These are phyloP conservation scores for Hirschioporus abietinus DNA, from an alignment of 768 basidiomycete species.

Conservation along the genomic window DNA sequence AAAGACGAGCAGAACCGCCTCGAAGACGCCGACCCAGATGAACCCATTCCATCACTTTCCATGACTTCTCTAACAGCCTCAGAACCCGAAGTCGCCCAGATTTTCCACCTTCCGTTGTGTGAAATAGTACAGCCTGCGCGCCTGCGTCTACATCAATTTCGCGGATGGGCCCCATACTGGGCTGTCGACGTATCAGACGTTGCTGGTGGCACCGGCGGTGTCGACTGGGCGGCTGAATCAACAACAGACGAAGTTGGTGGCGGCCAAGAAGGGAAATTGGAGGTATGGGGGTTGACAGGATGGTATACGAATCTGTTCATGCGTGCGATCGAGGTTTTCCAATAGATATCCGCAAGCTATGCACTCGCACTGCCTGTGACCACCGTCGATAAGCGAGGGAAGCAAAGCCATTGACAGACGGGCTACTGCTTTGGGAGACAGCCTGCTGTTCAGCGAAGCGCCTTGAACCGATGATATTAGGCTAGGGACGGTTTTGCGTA, in stretches of 20 bases:
- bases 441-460: background rate
- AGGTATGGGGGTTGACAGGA: conserved; percentile 82
- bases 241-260: conserved; percentile 36
- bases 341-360: conserved; percentile 17
- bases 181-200: conserved; percentile 65
- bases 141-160: conserved; percentile 49
- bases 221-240: conserved; percentile 28
- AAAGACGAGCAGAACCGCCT: conserved; percentile 17
- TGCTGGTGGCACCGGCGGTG: conserved; percentile 19
- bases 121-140: conserved; percentile 43
- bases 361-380: background rate
- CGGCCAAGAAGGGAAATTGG: conserved; percentile 43
- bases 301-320: conserved; percentile 72
- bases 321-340: conserved; percentile 46
- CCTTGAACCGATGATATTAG: background rate
- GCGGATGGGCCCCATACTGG: conserved; percentile 54
- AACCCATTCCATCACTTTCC: conserved; percentile 56
- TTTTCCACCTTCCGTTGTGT: conserved; percentile 67
- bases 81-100: conserved; percentile 56
- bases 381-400: conserved; percentile 3
- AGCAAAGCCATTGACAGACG: background rate
- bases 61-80: conserved; percentile 46
- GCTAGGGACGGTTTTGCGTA: background rate
- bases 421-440: background rate
- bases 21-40: conserved; percentile 26